Base-by-base conservation (phyloP, 202 grass and related monocot genomes). In the Schoenoplectus tabernaemontani region DNA sequence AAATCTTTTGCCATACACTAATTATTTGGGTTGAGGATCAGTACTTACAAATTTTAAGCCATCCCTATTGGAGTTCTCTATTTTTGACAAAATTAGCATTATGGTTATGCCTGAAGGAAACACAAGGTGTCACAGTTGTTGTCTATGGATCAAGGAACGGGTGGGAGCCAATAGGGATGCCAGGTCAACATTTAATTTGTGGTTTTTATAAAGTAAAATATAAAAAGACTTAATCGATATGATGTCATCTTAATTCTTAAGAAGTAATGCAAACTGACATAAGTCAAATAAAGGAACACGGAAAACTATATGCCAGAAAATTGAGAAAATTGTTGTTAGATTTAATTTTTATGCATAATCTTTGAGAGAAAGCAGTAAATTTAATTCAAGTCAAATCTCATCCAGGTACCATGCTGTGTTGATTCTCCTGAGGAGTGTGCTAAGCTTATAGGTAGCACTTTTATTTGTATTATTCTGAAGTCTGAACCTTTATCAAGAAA, bases 111-210 rank as follows among this genome's bases (percentile, higher is more conserved):
- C 75, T 77, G 41, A 80, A 98, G 95, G 95, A 98, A 90, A 98
- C 91, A 87, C 88, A 98, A 89, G 95, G 95, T 26, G 91, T 94
- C 50, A 92, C 89, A 9, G 78, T 98, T 85, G 89, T 86, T 92
- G 86, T 85, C 48, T 98, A 98, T 39, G 80, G 76, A 84, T 83
- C 91, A 22, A 84, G 84, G 90, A 83, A 59, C n/a, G 19, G 90
- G 95, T 85, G 91, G 95, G 70, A n/a, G n/a, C n/a, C n/a, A n/a
- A n/a, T n/a, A n/a, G n/a, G 4, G n/a, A n/a, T 98, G 73, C 59
- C 86, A 98, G 87, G 95, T 98, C 46, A 86, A 67, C 82, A 66
- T 58, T 23, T 78, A 19, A 78, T 33, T 59, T 84, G 6, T 59
- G 53, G 41, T 82, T 75, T 26, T 83, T 69, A 2, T 68, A 37